Percentiles rank a stretch among this genome's conserved stretches.
Conservation (phyloP, 306 rosid genomes). For the Sindora glabra region DNA sequence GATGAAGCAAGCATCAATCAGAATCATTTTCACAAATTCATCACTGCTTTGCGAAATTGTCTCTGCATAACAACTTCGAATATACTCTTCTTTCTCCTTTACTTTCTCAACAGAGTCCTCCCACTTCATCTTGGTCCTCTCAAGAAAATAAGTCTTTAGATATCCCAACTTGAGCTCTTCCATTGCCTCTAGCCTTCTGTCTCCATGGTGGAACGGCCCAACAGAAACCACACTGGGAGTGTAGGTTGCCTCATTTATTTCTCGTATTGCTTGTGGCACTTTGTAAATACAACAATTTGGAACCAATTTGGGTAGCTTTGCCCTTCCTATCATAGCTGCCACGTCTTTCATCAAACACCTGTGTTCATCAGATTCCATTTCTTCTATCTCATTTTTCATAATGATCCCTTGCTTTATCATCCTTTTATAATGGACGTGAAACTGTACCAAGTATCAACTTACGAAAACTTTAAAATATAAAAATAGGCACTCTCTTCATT, state of each 20-base stretch:
- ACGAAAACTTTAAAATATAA: too few species aligned
- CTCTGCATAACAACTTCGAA: background rate
- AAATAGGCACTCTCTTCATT: too few species aligned
- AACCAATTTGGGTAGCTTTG: too few species aligned
- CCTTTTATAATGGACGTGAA: too few species aligned
- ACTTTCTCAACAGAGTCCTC: background rate
- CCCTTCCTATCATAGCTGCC: too few species aligned
- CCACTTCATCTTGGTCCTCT: background rate
- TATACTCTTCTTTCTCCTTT: background rate
- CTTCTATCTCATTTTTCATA: too few species aligned
- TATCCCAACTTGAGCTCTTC: background rate
- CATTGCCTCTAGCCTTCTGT: background rate
- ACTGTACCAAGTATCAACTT: too few species aligned
- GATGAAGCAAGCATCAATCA: background rate
- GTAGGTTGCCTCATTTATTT: background rate
- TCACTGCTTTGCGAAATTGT: background rate
- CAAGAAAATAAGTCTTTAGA: background rate
- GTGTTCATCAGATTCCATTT: too few species aligned
- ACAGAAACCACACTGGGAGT: slow-evolving; percentile 2
- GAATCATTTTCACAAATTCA: background rate
- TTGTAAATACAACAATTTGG: background rate
- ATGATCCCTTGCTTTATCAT: too few species aligned
- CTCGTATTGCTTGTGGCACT: background rate
- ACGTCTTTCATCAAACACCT: too few species aligned
- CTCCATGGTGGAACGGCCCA: background rate